Base-by-base conservation (phyloP, 2,329 filamentous ascomycete genomes). In the Dothistroma pini region DNA sequence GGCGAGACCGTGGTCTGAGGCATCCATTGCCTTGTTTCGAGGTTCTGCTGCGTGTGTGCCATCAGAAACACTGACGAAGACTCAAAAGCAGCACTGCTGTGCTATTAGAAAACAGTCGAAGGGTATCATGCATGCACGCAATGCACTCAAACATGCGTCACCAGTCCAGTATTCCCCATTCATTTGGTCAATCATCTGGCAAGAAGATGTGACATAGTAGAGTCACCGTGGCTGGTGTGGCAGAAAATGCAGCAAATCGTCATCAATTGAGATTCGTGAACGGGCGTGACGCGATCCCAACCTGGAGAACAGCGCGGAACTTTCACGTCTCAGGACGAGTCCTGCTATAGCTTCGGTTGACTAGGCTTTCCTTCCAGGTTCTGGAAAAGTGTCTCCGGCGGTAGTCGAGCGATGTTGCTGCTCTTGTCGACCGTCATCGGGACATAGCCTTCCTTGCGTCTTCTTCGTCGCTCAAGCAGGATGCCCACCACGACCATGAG, bases 361-460 rank as follows among this genome's bases (percentile, higher is more conserved):
- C 56, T 63, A 8, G 60, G 64, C 62, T 71, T 69, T 35, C 65
- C 68, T 38, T 70, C 64, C 41, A 72, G 59, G 21, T 66, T 68
- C 21, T 68, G 67, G n/a, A 73, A 65, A 31, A 73, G 61, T 56
- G 68, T 63, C 61, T 70, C 69, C n/a, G 82, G 82, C n/a, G 81
- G 81, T 49, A 84, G 74, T 55, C 81, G 76, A 57, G 74, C 74
- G 63, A 83, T 75, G 62, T 83, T 82, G 64, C 74, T 75, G 57
- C 75, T 74, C 64, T 78, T 77, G 62, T 81, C 79, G 12, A 59
- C 59, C 31, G 66, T 63, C 38, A 90, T 90, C n/a, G 88, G 90
- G 14, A 86, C 79, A 68, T 96, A 96, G 54, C 91, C 91, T 73
- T 93, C 89, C 54, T 86, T 84, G 78, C 84, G 88, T 77, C 91